Percentiles rank a stretch among this genome's conserved stretches.
Conservation (phyloP, 2,329 filamentous ascomycete genomes). For the Pseudopyrenochaeta lycopersici region DNA sequence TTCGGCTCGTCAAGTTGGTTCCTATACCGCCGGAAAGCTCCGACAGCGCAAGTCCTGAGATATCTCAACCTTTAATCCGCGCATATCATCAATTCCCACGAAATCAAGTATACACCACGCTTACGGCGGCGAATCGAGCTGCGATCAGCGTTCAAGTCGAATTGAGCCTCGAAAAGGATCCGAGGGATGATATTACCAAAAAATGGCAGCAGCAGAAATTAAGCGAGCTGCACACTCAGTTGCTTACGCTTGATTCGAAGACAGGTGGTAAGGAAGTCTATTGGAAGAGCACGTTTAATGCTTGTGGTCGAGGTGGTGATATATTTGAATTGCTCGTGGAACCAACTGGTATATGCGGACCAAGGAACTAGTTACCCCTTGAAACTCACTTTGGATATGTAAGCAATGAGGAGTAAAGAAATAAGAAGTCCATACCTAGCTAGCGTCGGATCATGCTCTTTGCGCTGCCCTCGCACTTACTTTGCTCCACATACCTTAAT, state of each 20-base stretch:
- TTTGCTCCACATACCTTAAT: no score
- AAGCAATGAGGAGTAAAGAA: no score
- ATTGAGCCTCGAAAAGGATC: conserved; percentile 28
- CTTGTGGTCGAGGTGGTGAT: not conserved
- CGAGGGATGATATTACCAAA: conserved; percentile 3
- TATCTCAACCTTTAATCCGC: conserved; percentile 4
- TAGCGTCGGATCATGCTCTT: no score
- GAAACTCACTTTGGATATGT: not conserved
- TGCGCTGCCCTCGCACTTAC: no score
- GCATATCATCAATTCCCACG: conserved; percentile 15
- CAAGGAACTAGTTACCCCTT: not conserved
- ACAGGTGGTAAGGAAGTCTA: conserved; percentile 11
- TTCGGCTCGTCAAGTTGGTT: conserved; percentile 30
- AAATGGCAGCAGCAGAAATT: conserved; percentile 26
- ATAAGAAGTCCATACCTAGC: no score
- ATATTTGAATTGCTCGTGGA: not conserved
- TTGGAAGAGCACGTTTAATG: not conserved
- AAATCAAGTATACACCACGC: conserved; percentile 32
- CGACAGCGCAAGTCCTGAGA: conserved; percentile 5
- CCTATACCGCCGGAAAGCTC: not conserved
- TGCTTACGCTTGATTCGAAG: conserved; percentile 12
- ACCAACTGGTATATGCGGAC: not conserved
- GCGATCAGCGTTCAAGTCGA: conserved; percentile 35
- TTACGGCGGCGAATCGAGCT: conserved; percentile 34
- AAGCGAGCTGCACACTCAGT: conserved; percentile 19